Base-by-base conservation (phyloP, 2,329 filamentous ascomycete species). In the Aspergillus eucalypticola region DNA sequence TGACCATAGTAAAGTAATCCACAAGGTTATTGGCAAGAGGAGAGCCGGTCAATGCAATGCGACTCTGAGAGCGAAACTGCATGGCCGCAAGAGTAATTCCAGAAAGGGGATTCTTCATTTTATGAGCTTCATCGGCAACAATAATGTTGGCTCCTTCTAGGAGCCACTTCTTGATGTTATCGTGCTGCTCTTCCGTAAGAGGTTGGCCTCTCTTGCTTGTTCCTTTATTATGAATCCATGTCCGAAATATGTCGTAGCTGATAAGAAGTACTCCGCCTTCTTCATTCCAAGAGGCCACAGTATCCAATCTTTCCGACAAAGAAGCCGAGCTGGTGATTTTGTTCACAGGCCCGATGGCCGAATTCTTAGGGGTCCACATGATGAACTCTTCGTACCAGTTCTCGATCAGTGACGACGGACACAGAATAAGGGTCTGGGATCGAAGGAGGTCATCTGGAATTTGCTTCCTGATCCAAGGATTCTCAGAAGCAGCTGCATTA, bases 1-100 rank as follows among this genome's bases (percentile, higher is more conserved):
- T 85, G 60, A 96, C 89, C 86, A 96, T 91, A n/a, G 87, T 79
- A 70, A 88, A 92, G 70, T 96, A 96, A 68, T 97, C 93, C 27
- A 84, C 79, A 0, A 96, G 86, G 54, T 91, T 90, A 70, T 96
- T 97, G 4, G 90, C 88, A 54, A 97, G 79, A 0, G 93, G 93
- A 0, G 92, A 94, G 0, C 92, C 93, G 0, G 92, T 96, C 62
- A 97, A 80, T 5, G 92, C 93, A 64, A 97, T 90, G 10, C 92
- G 87, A 61, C 83, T 88, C 56, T 79, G 84, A 0, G 92, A 90
- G 61, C 73, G 81, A 70, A 97, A 89, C 10, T 78, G 73, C 1
- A 78, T 78, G 19, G 88, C 85, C 5, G 84, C 81, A 39, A 74
- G 64, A 46, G 86, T 79, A 35, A 88, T 77, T 19, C 80, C 75